phyloP scores from a whole-genome alignment of 495 filamentous ascomycete genomes.

The Tuber indicum region DNA sequence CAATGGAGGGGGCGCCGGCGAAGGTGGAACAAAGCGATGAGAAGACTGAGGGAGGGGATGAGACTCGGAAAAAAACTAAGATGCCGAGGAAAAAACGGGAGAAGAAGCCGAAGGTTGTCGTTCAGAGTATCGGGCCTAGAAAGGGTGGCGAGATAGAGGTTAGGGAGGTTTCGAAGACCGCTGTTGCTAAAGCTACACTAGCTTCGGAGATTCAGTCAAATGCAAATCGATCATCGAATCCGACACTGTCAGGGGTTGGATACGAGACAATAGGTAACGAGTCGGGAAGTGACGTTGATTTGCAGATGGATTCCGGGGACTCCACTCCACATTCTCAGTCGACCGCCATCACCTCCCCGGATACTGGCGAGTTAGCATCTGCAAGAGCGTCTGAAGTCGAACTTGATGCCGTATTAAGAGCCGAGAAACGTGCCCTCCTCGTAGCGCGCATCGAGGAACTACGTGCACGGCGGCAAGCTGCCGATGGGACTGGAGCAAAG shows the following conservation, averaged over 20 bases:
- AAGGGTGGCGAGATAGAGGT: conserved; percentile 46
- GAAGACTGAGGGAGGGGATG: conserved; percentile 42
- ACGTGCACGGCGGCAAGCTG: conserved; percentile 72
- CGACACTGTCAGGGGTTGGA: not conserved
- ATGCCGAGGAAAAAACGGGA: conserved; percentile 50
- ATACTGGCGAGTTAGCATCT: conserved; percentile 46
- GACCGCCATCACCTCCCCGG: conserved; percentile 38
- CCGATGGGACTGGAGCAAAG: conserved; percentile 68
- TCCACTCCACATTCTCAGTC: conserved; percentile 44
- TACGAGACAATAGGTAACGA: conserved; percentile 3
- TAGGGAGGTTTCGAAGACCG: conserved; percentile 43
- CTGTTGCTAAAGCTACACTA: conserved; percentile 26
- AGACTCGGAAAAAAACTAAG: conserved; percentile 43
- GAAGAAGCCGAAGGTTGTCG: conserved; percentile 36
- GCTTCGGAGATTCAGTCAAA: not conserved
- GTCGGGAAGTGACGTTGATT: conserved; percentile 5
- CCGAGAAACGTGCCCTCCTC: conserved; percentile 63
- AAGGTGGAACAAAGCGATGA: conserved; percentile 46
- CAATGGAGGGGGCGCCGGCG: conserved; percentile 34
- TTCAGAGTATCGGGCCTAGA: conserved; percentile 34
- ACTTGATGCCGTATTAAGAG: conserved; percentile 53
- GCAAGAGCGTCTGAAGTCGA: conserved; percentile 68
- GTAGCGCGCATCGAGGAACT: conserved; percentile 74
- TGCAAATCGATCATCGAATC: conserved; percentile 29
- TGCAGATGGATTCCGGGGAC: conserved; percentile 39